Base-by-base conservation (phyloP, 192 early-diverging fungal genomes). In the Neocallimastix lanati region DNA sequence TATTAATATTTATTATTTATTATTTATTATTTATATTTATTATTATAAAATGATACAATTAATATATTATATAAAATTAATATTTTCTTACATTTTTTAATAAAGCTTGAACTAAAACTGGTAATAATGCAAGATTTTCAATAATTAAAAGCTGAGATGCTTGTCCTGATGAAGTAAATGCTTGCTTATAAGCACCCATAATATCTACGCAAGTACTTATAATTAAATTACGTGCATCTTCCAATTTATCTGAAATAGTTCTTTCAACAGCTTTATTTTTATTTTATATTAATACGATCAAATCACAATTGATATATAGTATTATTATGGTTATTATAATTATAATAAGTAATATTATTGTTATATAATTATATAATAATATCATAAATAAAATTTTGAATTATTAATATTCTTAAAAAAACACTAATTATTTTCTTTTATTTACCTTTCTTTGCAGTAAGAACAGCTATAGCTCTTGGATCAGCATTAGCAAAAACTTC, bases 171-270 rank as follows among this genome's bases (percentile, higher is more conserved):
- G 88, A 89, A 14, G 92, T 92, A 76, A 95, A 92, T 77, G 90
- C 86, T 14, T 90, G 86, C 86, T 96, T 96, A 88, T 96, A 98
- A 12, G 93, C 93, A 28, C 89, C 91, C 30, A 99, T 83, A n/a
- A 99, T 92, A 81, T 99, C 97, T 28, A 90, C 85, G 0, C 91
- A 82, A 85, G 96, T 96, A 86, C 93, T 92, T 50, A 92, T 88
- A 80, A 99, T 87, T 0, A 95, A 95, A 79, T 98, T 96, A 35
- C 97, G 88, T 14, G 96, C 96, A 85, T 96, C 95, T 80, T 98
- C 97, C 76, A 99, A 83, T 78, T 94, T 94, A 12, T 94, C 91
- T 28, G 90, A 88, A 77, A 98, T 83, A 11, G 90, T 92, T 33
- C 95, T 89, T 80, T 99, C 97, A 15, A 96, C 93, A 76, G 93